Base-by-base conservation (phyloP, 345 rosid species). In the Corchorus capsularis region DNA sequence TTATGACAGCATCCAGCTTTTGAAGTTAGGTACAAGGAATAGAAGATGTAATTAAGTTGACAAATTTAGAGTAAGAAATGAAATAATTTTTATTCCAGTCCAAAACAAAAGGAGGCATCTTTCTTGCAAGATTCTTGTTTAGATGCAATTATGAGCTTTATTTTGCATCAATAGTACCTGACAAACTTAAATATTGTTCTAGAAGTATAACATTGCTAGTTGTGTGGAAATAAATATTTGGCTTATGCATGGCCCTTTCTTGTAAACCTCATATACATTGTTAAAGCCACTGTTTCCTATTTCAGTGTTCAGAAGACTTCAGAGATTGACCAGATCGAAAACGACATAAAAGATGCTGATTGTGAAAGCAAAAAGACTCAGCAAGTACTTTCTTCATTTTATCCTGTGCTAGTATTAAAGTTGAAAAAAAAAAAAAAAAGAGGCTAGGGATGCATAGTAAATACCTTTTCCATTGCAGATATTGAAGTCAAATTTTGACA, bases 321-420 rank as follows among this genome's bases (percentile, higher is more conserved):
- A 64, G 90, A 88, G 79, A 81, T 89, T 76, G 94, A 88, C 77
- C 85, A 77, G 80, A 86, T 90, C 65, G 82, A 84, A 73, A 74
- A 84, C 73, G 83, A 86, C 69, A 79, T 88, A 32, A 72, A 67
- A 71, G 77, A 53, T 63, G 84, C 81, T 80, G 79, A 78, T 77
- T 79, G 74, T 46, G 74, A 74, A 76, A 89, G 82, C 71, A 79
- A 69, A 62, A 81, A 76, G 70, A 73, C 84, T 65, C 85, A 85
- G 72, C 85, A 84, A 85, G 97, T 90, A 84, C 49, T 79, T 68
- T 75, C 68, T 62, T 27, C 56, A 17, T 75, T 45, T 62, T 67
- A 69, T 47, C 27, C 1, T 20, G n/a, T 46, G 54, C 54, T 52
- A 17, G 34, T 71, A 17, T 74, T 57, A 17, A 39, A 39, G 6